Percentiles rank a stretch among this genome's conserved stretches.
These are phyloP conservation scores for Pisolithus orientalis DNA, from an alignment of 768 basidiomycete species.

Conservation along the genomic window DNA sequence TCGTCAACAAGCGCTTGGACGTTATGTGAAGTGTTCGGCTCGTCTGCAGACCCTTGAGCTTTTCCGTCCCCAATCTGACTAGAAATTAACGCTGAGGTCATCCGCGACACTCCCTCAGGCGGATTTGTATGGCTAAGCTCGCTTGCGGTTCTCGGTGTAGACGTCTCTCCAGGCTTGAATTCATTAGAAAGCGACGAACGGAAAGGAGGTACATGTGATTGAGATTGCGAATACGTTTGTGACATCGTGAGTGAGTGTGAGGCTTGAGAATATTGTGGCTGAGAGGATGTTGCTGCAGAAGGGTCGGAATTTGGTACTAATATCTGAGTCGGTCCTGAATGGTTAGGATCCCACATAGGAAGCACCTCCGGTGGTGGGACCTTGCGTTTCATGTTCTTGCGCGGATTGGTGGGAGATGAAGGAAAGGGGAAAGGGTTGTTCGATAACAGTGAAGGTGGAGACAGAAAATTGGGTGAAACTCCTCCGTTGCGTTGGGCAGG, in stretches of 20 bases:
- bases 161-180: conserved; percentile 14
- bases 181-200: conserved; percentile 15
- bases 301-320: conserved; percentile 54
- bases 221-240: conserved; percentile 16
- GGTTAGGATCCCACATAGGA: conserved; percentile 24
- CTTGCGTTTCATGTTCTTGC: conserved; percentile 34
- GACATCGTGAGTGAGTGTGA: conserved; percentile 20
- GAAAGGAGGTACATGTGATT: conserved; percentile 7
- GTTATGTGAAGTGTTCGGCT: neutral
- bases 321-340: conserved; percentile 35
- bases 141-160: conserved; percentile 11
- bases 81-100: conserved; percentile 1
- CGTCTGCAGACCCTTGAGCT: neutral
- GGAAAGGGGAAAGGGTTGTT: conserved; percentile 10
- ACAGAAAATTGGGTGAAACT: conserved; percentile 3
- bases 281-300: conserved; percentile 34
- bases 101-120: conserved; percentile 2
- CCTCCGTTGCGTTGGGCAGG: conserved; percentile 20
- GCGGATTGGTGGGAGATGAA: conserved; percentile 7
- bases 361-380: conserved; percentile 38
- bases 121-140: neutral
- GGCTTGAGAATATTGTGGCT: conserved; percentile 23
- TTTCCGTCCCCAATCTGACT: neutral
- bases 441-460: conserved; percentile 9
- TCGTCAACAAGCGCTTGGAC: neutral